Base-by-base conservation (phyloP, 2,329 filamentous ascomycete species). In the Claviceps arundinis region DNA sequence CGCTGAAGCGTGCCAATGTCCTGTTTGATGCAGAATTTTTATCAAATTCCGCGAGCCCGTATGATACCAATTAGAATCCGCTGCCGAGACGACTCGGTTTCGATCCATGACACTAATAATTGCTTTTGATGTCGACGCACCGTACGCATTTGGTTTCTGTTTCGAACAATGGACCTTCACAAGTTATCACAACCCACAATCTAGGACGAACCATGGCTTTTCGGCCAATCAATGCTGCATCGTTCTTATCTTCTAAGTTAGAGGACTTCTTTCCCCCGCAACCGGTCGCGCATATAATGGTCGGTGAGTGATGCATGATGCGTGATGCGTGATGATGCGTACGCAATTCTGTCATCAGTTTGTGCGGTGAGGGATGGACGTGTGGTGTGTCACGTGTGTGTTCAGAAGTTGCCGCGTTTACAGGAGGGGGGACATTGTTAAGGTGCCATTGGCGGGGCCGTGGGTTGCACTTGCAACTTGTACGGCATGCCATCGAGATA, bases 1-100 rank as follows among this genome's bases (percentile, higher is more conserved):
- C 66, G 56, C 64, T 60, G 60, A 79, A 80, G 54, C 66, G 71
- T 55, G 69, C 65, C 52, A 82, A 57, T 56, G 82, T 74, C 59
- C 80, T 72, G 60, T 78, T 78, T 48, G 64, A 58, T 48, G 74
- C 78, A 19, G 74, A 72, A 60, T 68, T 68, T 56, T 84, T 80
- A 64, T 95, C 80, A 59, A 91, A 75, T 50, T 87, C 73, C n/a
- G 87, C 89, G 60, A 87, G 80, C 54, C 89, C 89, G 64, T 84
- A 78, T 95, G 64, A 86, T 81, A 45, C 83, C 89, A 59, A 91
- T 78, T 52, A 88, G 72, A 65, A 95, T 84, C 62, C 82, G 80
- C 48, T 81, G 71, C 40, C 75, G 55, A 4, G 84, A 87, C 4
- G 70, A 69, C 16, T 80, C 78, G 0, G 84, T 85, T 54, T 77